Percentiles rank a stretch among this genome's conserved stretches.
Conservation (phyloP, 108 stramenopile genomes). For the Skeletonema potamos region DNA sequence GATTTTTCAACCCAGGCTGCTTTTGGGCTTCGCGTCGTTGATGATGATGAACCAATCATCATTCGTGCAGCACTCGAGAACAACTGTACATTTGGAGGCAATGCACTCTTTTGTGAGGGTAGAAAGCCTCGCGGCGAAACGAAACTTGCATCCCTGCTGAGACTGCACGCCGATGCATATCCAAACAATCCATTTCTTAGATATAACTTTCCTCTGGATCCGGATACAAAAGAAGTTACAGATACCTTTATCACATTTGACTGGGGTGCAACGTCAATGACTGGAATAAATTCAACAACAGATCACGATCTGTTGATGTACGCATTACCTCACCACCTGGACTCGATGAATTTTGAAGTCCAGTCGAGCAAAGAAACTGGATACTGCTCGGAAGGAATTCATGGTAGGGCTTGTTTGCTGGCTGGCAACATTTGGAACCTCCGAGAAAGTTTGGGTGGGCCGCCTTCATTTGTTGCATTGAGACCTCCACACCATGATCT, state of each 20-base stretch:
- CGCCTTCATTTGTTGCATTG: constrained; percentile 67
- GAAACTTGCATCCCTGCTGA: constrained; percentile 51
- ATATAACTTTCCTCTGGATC: constrained; percentile 51
- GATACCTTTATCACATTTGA: constrained; percentile 34
- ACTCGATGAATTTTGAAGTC: constrained; percentile 36
- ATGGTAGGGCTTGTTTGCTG: constrained; percentile 38
- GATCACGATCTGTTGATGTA: constrained; percentile 52
- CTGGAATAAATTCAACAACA: background rate
- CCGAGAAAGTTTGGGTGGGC: constrained; percentile 27
- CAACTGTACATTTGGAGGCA: constrained; percentile 75
- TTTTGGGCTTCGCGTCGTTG: constrained; percentile 22
- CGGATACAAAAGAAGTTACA: constrained; percentile 17
- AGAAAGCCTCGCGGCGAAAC: constrained; percentile 52
- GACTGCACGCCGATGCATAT: constrained; percentile 66
- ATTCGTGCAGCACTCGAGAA: constrained; percentile 79
- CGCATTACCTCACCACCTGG: constrained; percentile 76
- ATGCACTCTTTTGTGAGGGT: constrained; percentile 53
- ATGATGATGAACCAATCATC: constrained; percentile 41
- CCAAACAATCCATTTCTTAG: constrained; percentile 55
- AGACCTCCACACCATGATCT: constrained; percentile 52
- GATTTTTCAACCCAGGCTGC: constrained; percentile 26
- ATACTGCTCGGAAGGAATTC: constrained; percentile 22
- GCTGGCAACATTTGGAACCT: constrained; percentile 30
- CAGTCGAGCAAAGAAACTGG: constrained; percentile 32
- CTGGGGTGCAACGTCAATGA: constrained; percentile 37